Base-by-base conservation (phyloP, 2,329 filamentous ascomycete species). In the Monascus ruber region DNA sequence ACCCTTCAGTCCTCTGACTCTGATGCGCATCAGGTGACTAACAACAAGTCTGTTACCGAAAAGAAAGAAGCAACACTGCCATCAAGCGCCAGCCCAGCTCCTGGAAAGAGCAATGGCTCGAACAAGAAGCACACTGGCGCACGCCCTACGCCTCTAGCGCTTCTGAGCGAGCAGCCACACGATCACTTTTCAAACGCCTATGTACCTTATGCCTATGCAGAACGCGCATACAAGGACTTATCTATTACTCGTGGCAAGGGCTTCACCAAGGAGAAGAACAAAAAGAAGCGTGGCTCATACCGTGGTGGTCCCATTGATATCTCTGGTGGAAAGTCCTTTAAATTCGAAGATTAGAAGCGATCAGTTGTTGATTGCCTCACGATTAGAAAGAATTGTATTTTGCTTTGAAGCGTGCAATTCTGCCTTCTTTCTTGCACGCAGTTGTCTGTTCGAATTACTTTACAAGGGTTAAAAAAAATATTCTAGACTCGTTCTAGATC, bases 181-280 rank as follows among this genome's bases (percentile, higher is more conserved):
- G 24, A 76, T 70, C 53, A 81, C 87, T 51, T 77, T 2, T 87
- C 81, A 51, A 95, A 96, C 64, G 77, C 76, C 9, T 96, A 89
- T 59, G 72, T 85, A 7, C 72, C 79, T 24, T 86, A 95, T 60
- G 81, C 83, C 47, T 98, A 96, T 65, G 89, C 88, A 24, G 82
- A 91, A 52, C 79, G 79, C 51, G 93, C 93, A 6, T 85, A 88
- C 57, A 76, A 86, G 50, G 88, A 95, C 58, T 69, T 98, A 46
- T 85, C 87, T 36, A 76, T 94, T 31, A 96, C 89, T 27, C 85
- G 83, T 60, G 91, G 91, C 54, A 96, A 95, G 69, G 87, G 86
- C 4, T 98, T 98, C 67, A 96, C 89, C 43, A 98, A 98, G 72
- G 91, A 96, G 71, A 98, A 98, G 79, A 98, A 98, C 69, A 98